Conservation (phyloP, 192 early-diverging fungal genomes). For the Funneliformis mosseae region DNA sequence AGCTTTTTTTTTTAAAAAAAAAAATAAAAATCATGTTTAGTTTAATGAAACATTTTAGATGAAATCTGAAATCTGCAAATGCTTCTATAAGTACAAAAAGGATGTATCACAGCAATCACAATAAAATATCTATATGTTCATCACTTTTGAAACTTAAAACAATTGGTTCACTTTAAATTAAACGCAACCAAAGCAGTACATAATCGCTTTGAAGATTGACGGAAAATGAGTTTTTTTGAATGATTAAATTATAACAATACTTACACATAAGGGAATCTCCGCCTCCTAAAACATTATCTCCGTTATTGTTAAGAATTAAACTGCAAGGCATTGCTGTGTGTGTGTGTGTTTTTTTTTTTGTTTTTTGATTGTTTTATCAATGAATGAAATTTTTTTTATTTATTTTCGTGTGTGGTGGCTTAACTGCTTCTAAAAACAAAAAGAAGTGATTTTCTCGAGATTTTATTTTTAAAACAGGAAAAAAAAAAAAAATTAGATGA, state of each 20-base stretch:
- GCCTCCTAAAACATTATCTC: neutral
- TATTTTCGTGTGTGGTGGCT: neutral
- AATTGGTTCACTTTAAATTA: neutral
- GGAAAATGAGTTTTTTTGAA: neutral
- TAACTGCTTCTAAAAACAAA: neutral
- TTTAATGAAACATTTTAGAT: too few species aligned
- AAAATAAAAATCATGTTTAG: neutral
- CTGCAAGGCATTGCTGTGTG: conserved; percentile 8
- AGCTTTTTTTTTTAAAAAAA: conserved; percentile 11
- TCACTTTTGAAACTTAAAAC: neutral
- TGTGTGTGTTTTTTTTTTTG: neutral
- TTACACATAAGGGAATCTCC: conserved; percentile 30
- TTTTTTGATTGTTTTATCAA: neutral
- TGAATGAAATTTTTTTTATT: neutral
- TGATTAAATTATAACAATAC: neutral
- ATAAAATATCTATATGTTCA: neutral
- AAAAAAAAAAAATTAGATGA: too few species aligned
- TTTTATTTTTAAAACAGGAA: too few species aligned
- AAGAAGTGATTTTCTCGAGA: neutral
- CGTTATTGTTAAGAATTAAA: neutral
- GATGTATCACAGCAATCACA: neutral
- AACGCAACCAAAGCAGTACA: neutral
- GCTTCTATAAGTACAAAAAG: neutral
- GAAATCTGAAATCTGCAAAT: too few species aligned
- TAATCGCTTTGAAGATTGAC: neutral